These are phyloP conservation scores for Talaromyces islandicus DNA, from an alignment of 2,329 filamentous ascomycete species.

Conservation along the genomic window DNA sequence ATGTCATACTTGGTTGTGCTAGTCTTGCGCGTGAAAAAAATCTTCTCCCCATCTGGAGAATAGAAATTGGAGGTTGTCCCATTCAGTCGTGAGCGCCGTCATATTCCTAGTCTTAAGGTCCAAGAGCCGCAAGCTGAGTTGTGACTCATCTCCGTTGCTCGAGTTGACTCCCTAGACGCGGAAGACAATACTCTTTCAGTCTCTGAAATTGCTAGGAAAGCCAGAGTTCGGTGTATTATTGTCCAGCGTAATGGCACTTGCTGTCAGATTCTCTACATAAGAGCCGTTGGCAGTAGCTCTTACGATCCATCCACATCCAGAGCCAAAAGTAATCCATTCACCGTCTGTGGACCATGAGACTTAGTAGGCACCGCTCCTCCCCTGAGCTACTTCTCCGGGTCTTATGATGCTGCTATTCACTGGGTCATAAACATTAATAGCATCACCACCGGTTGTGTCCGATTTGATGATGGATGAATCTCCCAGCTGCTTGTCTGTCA, in stretches of 20 bases:
- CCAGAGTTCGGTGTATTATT: slow-evolving; percentile 9
- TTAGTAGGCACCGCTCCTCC: neutral
- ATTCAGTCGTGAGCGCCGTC: slow-evolving; percentile 8
- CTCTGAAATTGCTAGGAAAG: slow-evolving; percentile 14
- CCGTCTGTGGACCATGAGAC: neutral
- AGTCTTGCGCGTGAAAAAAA: slow-evolving; percentile 14
- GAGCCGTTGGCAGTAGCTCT: slow-evolving; percentile 11
- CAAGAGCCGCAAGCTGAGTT: slow-evolving; percentile 8
- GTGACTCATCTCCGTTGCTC: neutral
- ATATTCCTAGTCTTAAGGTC: slow-evolving; percentile 11
- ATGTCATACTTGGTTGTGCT: neutral
- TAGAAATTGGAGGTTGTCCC: slow-evolving; percentile 14
- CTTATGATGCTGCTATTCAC: neutral
- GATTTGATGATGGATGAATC: neutral
- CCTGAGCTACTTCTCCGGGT: neutral
- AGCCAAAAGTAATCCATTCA: neutral
- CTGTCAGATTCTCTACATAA: slow-evolving; percentile 7
- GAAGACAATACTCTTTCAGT: slow-evolving; percentile 14
- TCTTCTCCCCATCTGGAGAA: slow-evolving; percentile 11
- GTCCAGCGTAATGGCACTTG: neutral
- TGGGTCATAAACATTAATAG: slow-evolving; percentile 13
- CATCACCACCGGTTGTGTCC: slow-evolving; percentile 1
- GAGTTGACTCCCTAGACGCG: slow-evolving; percentile 12
- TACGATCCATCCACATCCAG: slow-evolving; percentile 9
- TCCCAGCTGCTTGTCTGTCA: neutral